Base-by-base conservation (phyloP, 305 asterid species). In the Plantago coronopus region DNA sequence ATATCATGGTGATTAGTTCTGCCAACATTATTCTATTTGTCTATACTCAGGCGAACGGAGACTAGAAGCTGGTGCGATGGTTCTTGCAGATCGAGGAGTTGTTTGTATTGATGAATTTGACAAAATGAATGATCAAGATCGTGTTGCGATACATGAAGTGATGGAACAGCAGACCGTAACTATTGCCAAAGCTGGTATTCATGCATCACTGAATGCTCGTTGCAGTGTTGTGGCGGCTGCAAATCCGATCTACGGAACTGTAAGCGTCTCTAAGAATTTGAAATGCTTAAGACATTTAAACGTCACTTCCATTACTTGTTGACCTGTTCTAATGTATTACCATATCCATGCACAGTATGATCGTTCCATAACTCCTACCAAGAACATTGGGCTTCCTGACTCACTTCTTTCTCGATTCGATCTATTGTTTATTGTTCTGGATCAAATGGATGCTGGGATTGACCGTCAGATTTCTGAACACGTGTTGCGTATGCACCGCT, bases 201-300 rank as follows among this genome's bases (percentile, higher is more conserved):
- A 93, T 74, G 96, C 97, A 58, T 93, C 98, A 25, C 75, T 93
- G 83, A 93, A 93, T 79, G 98, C 98, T 63, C 85, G 95, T 38
- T 93, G 99, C 84, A 93, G 99, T 64, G 99, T 93, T 0, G 96
- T 93, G 55, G 99, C 99, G 51, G 97, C 99, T 74, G 99, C 99
- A 69, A 93, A 89, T 77, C 97, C 97, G 58, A 93, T 93, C 49
- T 93, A 93, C 66, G 99, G 99, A 79, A 89, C 99, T 54, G 99
- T 93, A 78, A 85, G 97, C 68, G 56, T 43, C 59, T 69, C 45
- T 45, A 71, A 63, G 13, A 53, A 58, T 59, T 61, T 59, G 48
- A 38, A 27, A 42, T 38, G 22, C 27, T 55, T 37, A 15, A 54
- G 48, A 14, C 21, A 17, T 16, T 27, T 45, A 13, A 57, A 11